These are phyloP conservation scores for Tylopilus sp. DNA, from an alignment of 1,284 basidiomycete genomes.

Conservation along the genomic window DNA sequence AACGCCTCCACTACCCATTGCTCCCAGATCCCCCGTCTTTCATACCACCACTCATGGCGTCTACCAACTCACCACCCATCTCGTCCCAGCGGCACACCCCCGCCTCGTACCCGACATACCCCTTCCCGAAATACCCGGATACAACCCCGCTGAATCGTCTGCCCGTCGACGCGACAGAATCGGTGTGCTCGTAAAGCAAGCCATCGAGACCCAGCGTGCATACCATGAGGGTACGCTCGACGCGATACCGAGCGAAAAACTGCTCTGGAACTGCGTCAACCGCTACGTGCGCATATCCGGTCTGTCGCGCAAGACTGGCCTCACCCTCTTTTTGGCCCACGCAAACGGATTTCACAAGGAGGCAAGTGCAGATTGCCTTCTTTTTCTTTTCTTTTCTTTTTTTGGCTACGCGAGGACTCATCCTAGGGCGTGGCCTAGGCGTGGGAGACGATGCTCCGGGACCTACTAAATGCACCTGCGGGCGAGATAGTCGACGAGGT, in stretches of 20 bases:
- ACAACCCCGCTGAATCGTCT: conserved; percentile 9
- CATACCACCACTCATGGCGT: conserved; percentile 17
- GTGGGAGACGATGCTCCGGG: conserved; percentile 60
- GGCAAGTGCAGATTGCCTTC: conserved; percentile 40
- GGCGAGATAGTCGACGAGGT: conserved; percentile 58
- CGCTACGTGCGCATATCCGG: conserved; percentile 41
- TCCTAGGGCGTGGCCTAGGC: conserved; percentile 36
- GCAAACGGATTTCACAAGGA: conserved; percentile 84
- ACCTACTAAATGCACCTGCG: conserved; percentile 41
- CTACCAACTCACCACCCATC: conserved; percentile 56
- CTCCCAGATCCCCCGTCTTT: conserved; percentile 19
- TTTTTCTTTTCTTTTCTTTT: no score
- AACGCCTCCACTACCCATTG: conserved; percentile 19
- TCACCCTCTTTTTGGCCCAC: conserved; percentile 71
- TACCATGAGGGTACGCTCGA: conserved; percentile 19
- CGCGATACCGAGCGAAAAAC: conserved; percentile 33
- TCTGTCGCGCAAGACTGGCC: conserved; percentile 25
- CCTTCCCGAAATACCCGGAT: conserved; percentile 33
- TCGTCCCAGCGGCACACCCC: conserved; percentile 69
- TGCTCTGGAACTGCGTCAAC: conserved; percentile 55
- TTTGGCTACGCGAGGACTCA: not conserved
- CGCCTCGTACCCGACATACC: conserved; percentile 48
- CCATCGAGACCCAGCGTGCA: conserved; percentile 20
- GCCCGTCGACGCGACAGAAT: conserved; percentile 32
- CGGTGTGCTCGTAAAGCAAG: conserved; percentile 20